These are phyloP conservation scores for Salix viminalis DNA, from an alignment of 345 rosid genomes.

Conservation along the genomic window DNA sequence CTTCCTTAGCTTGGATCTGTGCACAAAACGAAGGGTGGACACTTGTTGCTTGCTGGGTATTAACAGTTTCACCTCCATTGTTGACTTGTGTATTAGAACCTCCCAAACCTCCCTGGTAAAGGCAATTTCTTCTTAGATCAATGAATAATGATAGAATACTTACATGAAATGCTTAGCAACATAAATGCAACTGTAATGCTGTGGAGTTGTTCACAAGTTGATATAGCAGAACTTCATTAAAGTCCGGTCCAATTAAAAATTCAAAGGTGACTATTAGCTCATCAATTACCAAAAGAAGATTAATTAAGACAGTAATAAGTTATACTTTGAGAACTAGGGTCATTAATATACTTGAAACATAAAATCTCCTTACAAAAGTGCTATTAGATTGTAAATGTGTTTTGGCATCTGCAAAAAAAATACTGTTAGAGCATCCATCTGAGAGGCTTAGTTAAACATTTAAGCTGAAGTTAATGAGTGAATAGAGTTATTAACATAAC, in stretches of 20 bases:
- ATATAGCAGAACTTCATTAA: not conserved
- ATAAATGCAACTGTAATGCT: not conserved
- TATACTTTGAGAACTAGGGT: not conserved
- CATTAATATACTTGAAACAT: not conserved
- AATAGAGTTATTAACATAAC: not conserved
- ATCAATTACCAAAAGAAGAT: not conserved
- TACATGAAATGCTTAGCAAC: not conserved
- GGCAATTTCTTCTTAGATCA: not conserved
- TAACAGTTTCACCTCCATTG: conserved; percentile 34
- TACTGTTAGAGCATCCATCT: not conserved
- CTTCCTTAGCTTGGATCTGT: conserved; percentile 32
- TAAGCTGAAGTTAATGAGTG: not conserved
- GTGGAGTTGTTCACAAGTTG: not conserved
- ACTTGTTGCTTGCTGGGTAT: conserved; percentile 15
- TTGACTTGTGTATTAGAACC: conserved; percentile 37
- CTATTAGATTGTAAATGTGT: not conserved
- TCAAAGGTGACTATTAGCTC: not conserved
- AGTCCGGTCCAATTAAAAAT: not conserved
- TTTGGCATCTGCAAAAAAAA: not conserved
- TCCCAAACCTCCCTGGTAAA: conserved; percentile 38
- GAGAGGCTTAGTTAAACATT: not conserved
- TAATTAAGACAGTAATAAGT: not conserved
- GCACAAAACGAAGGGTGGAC: conserved; percentile 14
- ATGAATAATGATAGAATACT: not conserved
- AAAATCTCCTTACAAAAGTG: not conserved